Conservation (phyloP, 2,329 filamentous ascomycete genomes). For the Thelonectria blattea region DNA sequence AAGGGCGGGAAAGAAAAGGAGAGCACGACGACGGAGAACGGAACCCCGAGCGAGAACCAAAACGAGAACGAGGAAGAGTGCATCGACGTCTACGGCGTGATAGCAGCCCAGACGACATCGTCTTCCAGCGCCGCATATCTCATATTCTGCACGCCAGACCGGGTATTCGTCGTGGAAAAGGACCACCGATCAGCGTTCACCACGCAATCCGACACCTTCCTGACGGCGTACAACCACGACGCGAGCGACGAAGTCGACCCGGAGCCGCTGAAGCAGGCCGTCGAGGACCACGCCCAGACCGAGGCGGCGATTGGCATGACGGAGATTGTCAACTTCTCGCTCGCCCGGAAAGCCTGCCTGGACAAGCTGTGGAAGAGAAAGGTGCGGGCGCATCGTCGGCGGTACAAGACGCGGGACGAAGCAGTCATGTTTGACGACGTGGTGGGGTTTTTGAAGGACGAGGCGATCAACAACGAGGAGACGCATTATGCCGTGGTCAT, state of each 20-base stretch:
- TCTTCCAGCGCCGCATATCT: slow-evolving; percentile 41
- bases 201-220: slow-evolving; percentile 29
- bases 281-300: background rate
- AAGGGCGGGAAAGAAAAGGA: fast-evolving
- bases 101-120: slow-evolving; percentile 21
- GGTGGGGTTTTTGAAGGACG: slow-evolving; percentile 32
- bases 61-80: background rate
- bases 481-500: slow-evolving; percentile 49
- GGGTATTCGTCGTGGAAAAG: slow-evolving; percentile 37
- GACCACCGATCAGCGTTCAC: slow-evolving; percentile 33
- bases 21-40: background rate
- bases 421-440: slow-evolving; percentile 32
- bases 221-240: slow-evolving; percentile 41
- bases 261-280: slow-evolving; percentile 3
- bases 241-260: slow-evolving; percentile 32
- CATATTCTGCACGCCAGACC: slow-evolving; percentile 37
- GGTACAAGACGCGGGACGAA: background rate
- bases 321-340: slow-evolving; percentile 30
- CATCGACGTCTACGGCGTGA: slow-evolving; percentile 20
- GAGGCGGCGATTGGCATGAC: slow-evolving; percentile 33
- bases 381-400: background rate
- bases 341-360: slow-evolving; percentile 31
- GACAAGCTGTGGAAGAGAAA: slow-evolving; percentile 30
- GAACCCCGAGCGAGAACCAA: background rate
- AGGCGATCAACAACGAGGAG: slow-evolving; percentile 37